These are phyloP conservation scores for Tetrahymena elliotti DNA, from an alignment of 73 alveolate species.

Conservation along the genomic window DNA sequence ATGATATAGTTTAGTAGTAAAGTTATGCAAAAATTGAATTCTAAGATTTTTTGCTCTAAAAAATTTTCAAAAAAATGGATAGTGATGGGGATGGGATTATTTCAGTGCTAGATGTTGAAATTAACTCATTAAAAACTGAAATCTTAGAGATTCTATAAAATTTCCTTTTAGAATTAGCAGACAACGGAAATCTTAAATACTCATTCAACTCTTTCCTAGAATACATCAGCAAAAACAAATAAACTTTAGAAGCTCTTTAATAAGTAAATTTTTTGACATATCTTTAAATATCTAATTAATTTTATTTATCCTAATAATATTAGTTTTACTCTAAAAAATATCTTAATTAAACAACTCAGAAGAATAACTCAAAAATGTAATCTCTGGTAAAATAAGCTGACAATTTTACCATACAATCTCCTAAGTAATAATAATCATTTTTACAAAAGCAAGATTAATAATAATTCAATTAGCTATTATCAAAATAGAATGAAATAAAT, in stretches of 20 bases:
- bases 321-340: neutral
- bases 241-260: neutral
- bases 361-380: neutral
- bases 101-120: neutral
- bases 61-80: neutral
- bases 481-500: no score
- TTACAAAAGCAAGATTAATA: neutral
- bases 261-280: neutral
- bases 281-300: neutral
- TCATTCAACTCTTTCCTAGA: neutral
- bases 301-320: neutral
- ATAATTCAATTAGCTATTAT: no score
- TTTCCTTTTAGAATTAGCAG: neutral
- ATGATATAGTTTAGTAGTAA: neutral
- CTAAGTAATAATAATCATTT: neutral
- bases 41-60: neutral
- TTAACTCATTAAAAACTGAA: neutral
- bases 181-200: neutral
- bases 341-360: neutral
- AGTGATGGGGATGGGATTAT: neutral
- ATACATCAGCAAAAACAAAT: neutral
- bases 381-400: neutral
- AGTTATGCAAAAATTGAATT: neutral
- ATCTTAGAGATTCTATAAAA: neutral
- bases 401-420: neutral